A percentile compares a stretch with the other conserved stretches of the same genome.
phyloP scores from a whole-genome alignment of 257 asterid genomes.

The Osmanthus fragrans region DNA sequence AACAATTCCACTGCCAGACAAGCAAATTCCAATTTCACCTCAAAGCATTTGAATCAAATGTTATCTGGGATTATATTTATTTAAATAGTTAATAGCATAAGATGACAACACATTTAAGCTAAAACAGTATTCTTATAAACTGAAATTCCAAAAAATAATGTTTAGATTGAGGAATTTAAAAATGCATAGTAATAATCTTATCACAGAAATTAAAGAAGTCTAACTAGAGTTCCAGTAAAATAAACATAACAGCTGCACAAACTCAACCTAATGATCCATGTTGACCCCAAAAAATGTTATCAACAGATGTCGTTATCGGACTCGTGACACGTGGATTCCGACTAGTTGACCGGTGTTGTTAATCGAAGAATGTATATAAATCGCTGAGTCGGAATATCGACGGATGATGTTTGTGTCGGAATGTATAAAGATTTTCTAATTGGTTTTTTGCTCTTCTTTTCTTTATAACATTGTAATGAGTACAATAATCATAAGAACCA shows the following conservation, averaged over 20 bases:
- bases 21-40: constrained; percentile 21
- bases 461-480: no score
- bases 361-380: no score
- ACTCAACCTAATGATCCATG: constrained; percentile 5
- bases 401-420: no score
- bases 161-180: background rate
- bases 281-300: no score
- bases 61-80: background rate
- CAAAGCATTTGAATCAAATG: constrained; percentile 15
- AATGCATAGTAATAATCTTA: background rate
- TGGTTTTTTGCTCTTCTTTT: no score
- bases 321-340: no score
- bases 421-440: no score
- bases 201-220: background rate
- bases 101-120: background rate
- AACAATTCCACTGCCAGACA: constrained; percentile 79
- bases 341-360: no score
- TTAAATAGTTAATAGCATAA: background rate
- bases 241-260: background rate
- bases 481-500: no score
- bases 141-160: background rate
- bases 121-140: constrained; percentile 2
- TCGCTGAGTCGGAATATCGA: no score
- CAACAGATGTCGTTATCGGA: no score
- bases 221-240: constrained; percentile 7